Evolutionary conservation across 169 alveolate genomes (phyloP), one percentile per base, ranked within the genome.

Genomic region (Cryptosporidium tyzzeri): DNA sequence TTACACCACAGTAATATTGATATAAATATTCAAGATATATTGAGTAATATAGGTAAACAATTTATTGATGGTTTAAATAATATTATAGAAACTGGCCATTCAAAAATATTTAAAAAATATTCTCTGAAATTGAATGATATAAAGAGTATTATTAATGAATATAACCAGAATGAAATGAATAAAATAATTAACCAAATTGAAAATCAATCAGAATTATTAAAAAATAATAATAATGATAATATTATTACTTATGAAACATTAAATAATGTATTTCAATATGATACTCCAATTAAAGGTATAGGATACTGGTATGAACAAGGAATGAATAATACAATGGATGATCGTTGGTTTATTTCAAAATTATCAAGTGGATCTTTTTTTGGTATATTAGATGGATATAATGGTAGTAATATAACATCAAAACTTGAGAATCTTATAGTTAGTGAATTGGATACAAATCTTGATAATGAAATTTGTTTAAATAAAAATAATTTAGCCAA

Each of bases 241-340:
- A 31, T 31, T 55, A 16, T 37, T 59, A 59, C 8, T 59, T 14
- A 37, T 41, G 74, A 74, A 21, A 14, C 58, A n/a, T 59, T 31
- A 14, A 48, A 37, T 35, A n/a, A 48, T 26, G 61, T n/a, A 61
- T 26, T 41, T 61, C 33, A 59, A 41, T 61, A 33, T 35, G 70
- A 74, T 33, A 33, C 45, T 80, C 87, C 87, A 35, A 44, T 80
- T 35, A 80, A 59, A 61, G 87, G 80, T 37, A 80, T 80, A 12
- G 75, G 87, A 29, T 65, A 45, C 31, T 80, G 87, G 87, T 59
- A 3, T 61, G 87, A 80, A n/a, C 74, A 61, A 10, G 87, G 87
- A 23, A 37, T 80, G 44, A 61, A 44, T n/a, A 37, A 59, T n/a
- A 39, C 29, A 39, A 59, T 80, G 71, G 62, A 62, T 29, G 87